Evolutionary conservation across 495 filamentous ascomycete genomes (phyloP).

Genomic region (Usnea hakonensis): DNA sequence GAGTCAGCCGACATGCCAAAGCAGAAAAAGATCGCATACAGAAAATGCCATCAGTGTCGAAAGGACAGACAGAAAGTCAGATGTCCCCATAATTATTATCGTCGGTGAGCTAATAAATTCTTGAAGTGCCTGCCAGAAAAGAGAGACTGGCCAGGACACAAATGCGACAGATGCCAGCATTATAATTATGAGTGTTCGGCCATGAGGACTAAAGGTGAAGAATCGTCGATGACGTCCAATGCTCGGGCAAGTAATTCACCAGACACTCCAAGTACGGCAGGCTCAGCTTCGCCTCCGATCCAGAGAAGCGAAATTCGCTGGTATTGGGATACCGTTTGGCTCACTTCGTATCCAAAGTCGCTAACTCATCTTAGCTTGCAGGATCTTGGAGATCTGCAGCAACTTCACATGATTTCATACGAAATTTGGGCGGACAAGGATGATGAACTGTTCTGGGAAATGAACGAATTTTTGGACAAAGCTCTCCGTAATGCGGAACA

Average conservation of each 20-base stretch:
- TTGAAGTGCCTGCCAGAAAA: constrained; percentile 1
- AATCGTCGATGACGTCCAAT: background rate
- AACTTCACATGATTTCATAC: background rate
- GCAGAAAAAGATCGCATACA: constrained; percentile 1
- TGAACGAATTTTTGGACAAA: background rate
- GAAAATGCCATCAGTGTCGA: constrained; percentile 1
- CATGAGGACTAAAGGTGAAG: background rate
- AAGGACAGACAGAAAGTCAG: constrained; percentile 8
- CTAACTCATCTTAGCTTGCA: background rate
- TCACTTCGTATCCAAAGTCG: background rate
- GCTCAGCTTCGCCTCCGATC: background rate
- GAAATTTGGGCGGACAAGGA: no score
- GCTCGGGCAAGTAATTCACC: background rate
- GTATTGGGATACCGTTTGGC: background rate
- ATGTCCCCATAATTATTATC: background rate
- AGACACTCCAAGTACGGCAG: background rate
- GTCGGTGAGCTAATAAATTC: background rate
- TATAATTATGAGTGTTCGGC: constrained; percentile 6
- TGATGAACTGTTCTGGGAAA: background rate
- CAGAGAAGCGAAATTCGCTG: background rate
- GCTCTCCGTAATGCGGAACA: background rate
- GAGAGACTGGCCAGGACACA: background rate
- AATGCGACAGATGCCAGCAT: constrained; percentile 6
- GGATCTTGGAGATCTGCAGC: background rate
- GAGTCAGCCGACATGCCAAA: constrained; percentile 1